Base-by-base conservation (phyloP, 179 eudicot species). In the Silene noctiflora region DNA sequence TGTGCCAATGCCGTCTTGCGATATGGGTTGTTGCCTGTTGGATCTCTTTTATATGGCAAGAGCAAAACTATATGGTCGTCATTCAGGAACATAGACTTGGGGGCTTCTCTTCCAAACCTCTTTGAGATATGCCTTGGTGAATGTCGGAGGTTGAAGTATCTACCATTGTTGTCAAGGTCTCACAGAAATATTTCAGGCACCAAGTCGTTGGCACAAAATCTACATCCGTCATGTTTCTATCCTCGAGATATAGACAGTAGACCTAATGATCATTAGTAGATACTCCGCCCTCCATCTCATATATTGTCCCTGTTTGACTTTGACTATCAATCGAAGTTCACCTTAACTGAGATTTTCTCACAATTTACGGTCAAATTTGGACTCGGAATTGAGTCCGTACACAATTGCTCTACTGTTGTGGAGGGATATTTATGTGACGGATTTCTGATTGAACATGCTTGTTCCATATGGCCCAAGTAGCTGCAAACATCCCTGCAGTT, bases 121-220 rank as follows among this genome's bases (percentile, higher is more conserved):
- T 69, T 68, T 2, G 24, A 76, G 31, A 21, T 76, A 39, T 9
- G 59, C 13, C 69, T 74, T 12, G 22, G 55, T 60, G 33, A 25
- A 60, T 74, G 58, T 35, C 64, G 3, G 21, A 33, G 59, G 33
- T 42, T 74, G 7, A 64, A 42, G 22, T 22, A 60, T 35, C 21
- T 62, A 19, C 70, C 77, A 35, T 20, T 20, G 39, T 33, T 12
- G 33, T 77, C 58, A 22, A 13, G 53, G 62, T 20, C 62, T 77
- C 59, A 46, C 48, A 71, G 63, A 71, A 71, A 51, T 61, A 71
- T 53, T 63, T 44, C 63, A 21, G 29, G 62, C 35, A 16, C 61
- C 62, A 12, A 6, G 6, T 16, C 62, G 63, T 53, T 71, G 63
- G 74, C 62, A 53, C n/a, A 71, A 71, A 51, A 71, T 71, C 27